phyloP scores from a whole-genome alignment of 1,139 yeast genomes.

The Saccharomyces hybrid region DNA sequence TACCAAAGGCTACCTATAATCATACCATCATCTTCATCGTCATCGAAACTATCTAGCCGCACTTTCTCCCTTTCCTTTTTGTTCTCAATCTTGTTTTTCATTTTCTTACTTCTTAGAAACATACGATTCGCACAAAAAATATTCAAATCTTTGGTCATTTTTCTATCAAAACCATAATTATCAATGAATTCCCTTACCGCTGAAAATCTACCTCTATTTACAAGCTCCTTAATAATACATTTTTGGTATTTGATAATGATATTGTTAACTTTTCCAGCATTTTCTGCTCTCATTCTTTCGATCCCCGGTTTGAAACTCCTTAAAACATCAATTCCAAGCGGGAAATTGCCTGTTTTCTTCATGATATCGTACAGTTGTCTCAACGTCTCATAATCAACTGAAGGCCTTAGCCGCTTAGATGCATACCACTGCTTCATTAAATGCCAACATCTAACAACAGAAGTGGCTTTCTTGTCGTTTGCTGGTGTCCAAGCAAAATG shows the following conservation, averaged over 20 bases:
- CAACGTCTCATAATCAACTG: conserved; percentile 14
- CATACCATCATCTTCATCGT: conserved; percentile 34
- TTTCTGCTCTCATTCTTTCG: conserved; percentile 4
- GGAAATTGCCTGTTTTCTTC: conserved; percentile 10
- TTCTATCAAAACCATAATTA: not conserved
- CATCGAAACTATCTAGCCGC: conserved; percentile 27
- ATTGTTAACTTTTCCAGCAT: not conserved
- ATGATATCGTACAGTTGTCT: conserved; percentile 8
- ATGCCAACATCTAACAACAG: conserved; percentile 13
- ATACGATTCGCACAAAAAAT: not conserved
- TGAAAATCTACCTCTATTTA: not conserved
- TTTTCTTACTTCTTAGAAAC: conserved; percentile 1
- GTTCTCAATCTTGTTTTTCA: conserved; percentile 9
- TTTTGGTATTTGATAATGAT: not conserved
- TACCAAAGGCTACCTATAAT: conserved; percentile 31
- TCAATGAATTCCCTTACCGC: not conserved
- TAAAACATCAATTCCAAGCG: conserved; percentile 18
- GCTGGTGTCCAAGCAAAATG: conserved; percentile 10
- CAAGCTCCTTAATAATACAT: not conserved
- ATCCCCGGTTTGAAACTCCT: conserved; percentile 4
- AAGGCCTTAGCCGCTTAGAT: conserved; percentile 7
- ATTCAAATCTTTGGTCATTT: not conserved
- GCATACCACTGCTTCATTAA: conserved; percentile 20
- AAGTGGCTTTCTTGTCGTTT: conserved; percentile 11
- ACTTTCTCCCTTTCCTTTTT: conserved; percentile 9